Evolutionary conservation across 352 stramenopile species (phyloP).

Genomic region (Phytophthora tubulina): DNA sequence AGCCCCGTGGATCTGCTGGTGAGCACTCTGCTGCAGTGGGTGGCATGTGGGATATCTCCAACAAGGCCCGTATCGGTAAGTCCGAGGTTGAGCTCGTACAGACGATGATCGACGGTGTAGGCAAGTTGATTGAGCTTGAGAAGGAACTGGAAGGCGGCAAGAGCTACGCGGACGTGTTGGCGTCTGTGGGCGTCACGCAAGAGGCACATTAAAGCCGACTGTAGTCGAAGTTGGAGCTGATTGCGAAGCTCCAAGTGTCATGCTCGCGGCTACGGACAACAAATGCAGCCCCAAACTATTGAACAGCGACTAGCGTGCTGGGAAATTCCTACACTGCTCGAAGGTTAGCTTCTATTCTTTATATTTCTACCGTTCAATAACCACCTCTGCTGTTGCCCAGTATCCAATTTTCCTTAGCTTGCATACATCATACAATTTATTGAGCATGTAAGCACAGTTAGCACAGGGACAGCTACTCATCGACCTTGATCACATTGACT

Average conservation of each 20-base stretch:
- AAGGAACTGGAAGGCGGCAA: slow-evolving; percentile 84
- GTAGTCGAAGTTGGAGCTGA: slow-evolving; percentile 23
- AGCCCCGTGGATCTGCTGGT: slow-evolving; percentile 82
- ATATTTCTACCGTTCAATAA: slow-evolving; percentile 24
- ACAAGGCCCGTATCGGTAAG: slow-evolving; percentile 94
- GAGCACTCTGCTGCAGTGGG: slow-evolving; percentile 85
- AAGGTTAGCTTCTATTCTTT: slow-evolving; percentile 31
- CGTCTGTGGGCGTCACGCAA: slow-evolving; percentile 59
- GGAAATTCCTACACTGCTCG: background rate
- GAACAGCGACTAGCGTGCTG: slow-evolving; percentile 17
- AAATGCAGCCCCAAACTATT: slow-evolving; percentile 14
- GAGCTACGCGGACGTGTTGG: slow-evolving; percentile 70
- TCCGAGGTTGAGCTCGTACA: slow-evolving; percentile 96
- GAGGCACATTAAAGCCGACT: slow-evolving; percentile 39
- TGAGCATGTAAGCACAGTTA: too few species aligned
- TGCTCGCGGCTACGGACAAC: slow-evolving; percentile 17
- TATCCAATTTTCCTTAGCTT: too few species aligned
- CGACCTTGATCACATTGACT: too few species aligned
- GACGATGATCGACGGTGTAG: slow-evolving; percentile 95
- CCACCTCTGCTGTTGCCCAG: background rate
- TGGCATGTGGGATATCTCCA: slow-evolving; percentile 95
- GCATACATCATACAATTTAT: too few species aligned
- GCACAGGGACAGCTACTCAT: too few species aligned
- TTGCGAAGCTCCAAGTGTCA: slow-evolving; percentile 11
- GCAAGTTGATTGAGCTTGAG: slow-evolving; percentile 93